Base-by-base conservation (phyloP, 306 rosid genomes). In the Acacia confusa region DNA sequence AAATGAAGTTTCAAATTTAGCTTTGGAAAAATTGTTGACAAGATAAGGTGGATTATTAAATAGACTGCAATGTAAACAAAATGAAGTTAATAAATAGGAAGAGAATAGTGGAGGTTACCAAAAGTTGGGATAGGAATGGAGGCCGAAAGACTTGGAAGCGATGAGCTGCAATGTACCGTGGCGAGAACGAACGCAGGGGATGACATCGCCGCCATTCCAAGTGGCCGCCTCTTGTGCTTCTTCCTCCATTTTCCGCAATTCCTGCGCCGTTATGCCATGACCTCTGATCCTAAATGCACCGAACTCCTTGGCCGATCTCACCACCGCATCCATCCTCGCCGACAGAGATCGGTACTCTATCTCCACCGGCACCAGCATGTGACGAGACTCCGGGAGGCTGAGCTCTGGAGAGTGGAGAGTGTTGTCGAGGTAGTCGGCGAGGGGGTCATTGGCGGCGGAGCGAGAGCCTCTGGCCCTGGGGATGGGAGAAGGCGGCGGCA, bases 391-490 rank as follows among this genome's bases (percentile, higher is more conserved):
- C 0, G 91, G 88, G 43, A 84, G 74, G 6, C 79, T 25, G 17
- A 91, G 87, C 17, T 80, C 77, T 0, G 95, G 95, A 22, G 74
- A 76, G 10, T 78, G 84, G 16, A 76, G 70, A 14, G 86, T 75
- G 8, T 65, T 61, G 17, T 89, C 85, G 45, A 89, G 90, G 80
- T 64, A 91, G 3, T 76, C 63, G 16, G 63, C 25, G 84, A 91
- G 83, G 72, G 47, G 70, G 57, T 83, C 79, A 48, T 84, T 82
- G 82, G 88, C 79, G 0, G 92, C 90, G 4, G 88, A 89, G 25
- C 95, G 91, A 0, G 91, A 84, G 22, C 92, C 95, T 27, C 28
- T 77, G 9, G 55, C 92, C 2, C 84, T 89, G 4, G 90, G 92
- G 73, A 91, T 86, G 27, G 91, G 92, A 16, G 92, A 87, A 0